Base-by-base conservation (phyloP, 768 basidiomycete species). In the Russula compacta region DNA sequence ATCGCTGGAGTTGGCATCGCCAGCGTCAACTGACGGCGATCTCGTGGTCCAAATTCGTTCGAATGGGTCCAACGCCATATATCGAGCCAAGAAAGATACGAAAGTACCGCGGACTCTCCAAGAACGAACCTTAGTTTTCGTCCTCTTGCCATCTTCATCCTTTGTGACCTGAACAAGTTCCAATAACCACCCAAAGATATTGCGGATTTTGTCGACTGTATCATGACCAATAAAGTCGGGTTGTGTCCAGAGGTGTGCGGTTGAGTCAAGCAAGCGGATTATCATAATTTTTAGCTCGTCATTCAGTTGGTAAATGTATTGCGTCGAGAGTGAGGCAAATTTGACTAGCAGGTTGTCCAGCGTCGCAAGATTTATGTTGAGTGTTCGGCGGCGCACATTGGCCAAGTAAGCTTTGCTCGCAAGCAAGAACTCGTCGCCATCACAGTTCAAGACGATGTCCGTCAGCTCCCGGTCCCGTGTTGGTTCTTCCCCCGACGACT, bases 61-160 rank as follows among this genome's bases (percentile, higher is more conserved):
- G 10, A 67, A 66, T 0, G 83, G 84, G 67, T 92, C 87, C 53
- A 75, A 68, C 11, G 68, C 67, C 21, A 94, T 76, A 69, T 87
- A 92, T 46, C 69, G 70, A 61, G 85, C 83, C 50, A 93, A 71
- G 69, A 95, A 88, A 36, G 76, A 75, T 47, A 83, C 75, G 35
- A 89, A 74, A 32, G 76, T 69, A 66, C 90, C 85, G 38, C 92
- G 83, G 33, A 85, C 75, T 56, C 74, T 76, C 89, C 92, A 94
- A 3, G 81, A 83, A 1, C 74, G 73, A 6, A 84, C 69, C 48
- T 77, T 74, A 17, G 73, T 74, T 55, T 64, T 73, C 14, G 63
- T 60, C 46, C 17, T 58, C 4, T 53, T 53, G 14, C 56, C 56
- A 36, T 58, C 39, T 24, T 44, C 57, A 32, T 58, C 61, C 11